Conservation (phyloP, 768 basidiomycete species). For the Coprinellus aureogranulatus region DNA sequence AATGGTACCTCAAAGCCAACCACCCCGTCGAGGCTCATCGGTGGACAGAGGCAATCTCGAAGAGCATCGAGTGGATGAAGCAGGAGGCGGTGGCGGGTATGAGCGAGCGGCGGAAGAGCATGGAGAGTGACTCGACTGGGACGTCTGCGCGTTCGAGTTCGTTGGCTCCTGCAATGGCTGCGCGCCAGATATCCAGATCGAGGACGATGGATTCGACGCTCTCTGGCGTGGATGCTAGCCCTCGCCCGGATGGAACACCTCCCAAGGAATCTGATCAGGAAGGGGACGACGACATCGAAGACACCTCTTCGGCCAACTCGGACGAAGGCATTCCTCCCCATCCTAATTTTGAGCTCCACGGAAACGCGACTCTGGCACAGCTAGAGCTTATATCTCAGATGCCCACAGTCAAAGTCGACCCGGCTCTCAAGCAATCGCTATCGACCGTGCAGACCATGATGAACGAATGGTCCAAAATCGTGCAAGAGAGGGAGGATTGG, state of each 20-base stretch:
- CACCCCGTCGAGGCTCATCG: slow-evolving; percentile 88
- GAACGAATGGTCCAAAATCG: slow-evolving; percentile 68
- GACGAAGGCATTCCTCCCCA: slow-evolving; percentile 53
- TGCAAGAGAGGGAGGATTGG: slow-evolving; percentile 77
- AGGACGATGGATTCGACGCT: neutral
- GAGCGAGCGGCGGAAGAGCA: neutral
- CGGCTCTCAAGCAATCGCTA: slow-evolving; percentile 59
- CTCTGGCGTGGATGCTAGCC: neutral
- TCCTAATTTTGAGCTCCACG: slow-evolving; percentile 61
- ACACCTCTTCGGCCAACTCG: slow-evolving; percentile 43
- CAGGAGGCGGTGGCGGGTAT: neutral
- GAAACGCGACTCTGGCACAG: slow-evolving; percentile 69
- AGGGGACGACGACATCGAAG: slow-evolving; percentile 35
- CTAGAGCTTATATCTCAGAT: slow-evolving; percentile 74
- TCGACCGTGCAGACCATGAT: slow-evolving; percentile 54
- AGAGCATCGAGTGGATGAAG: slow-evolving; percentile 70
- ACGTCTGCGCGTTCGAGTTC: slow-evolving; percentile 3
- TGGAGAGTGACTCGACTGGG: slow-evolving; percentile 4
- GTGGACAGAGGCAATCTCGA: slow-evolving; percentile 76
- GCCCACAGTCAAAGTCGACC: slow-evolving; percentile 45
- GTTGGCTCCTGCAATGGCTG: neutral
- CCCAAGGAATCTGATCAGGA: slow-evolving; percentile 24
- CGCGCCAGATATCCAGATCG: neutral
- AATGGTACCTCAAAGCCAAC: slow-evolving; percentile 81
- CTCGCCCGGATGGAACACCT: slow-evolving; percentile 17